These are phyloP conservation scores for Trichoderma sp. DNA, from an alignment of 2,329 filamentous ascomycete species.

Conservation along the genomic window DNA sequence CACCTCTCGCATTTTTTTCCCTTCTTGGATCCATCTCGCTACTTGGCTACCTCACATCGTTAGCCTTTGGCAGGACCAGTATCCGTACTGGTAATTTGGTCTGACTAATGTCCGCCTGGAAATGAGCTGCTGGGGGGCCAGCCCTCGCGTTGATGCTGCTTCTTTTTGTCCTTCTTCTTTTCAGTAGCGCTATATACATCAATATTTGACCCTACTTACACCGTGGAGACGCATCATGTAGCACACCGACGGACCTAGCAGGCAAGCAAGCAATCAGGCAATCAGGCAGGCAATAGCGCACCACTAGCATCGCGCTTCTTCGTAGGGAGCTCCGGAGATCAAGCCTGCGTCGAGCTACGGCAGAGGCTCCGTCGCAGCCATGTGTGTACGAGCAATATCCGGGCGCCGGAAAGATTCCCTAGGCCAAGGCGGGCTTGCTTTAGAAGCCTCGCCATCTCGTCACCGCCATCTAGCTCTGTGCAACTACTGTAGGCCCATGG, in stretches of 20 bases:
- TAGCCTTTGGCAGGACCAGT: neutral
- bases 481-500: neutral
- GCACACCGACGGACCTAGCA: slow-evolving; percentile 16
- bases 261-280: slow-evolving; percentile 7
- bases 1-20: neutral
- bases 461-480: slow-evolving; percentile 6
- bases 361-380: neutral
- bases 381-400: slow-evolving; percentile 9
- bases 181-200: neutral
- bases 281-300: slow-evolving; percentile 14
- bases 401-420: slow-evolving; percentile 19
- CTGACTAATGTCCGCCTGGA: slow-evolving; percentile 15
- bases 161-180: neutral
- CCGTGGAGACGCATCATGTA: neutral
- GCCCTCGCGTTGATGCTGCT: neutral
- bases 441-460: slow-evolving; percentile 6
- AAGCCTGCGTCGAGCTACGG: neutral
- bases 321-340: neutral
- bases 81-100: neutral
- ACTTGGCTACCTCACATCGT: neutral
- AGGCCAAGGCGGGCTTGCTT: slow-evolving; percentile 8
- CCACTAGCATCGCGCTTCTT: neutral
- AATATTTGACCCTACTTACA: neutral
- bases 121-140: neutral
- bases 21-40: slow-evolving; percentile 5